Conservation (phyloP, 306 rosid species). For the Heteromeles arbutifolia region DNA sequence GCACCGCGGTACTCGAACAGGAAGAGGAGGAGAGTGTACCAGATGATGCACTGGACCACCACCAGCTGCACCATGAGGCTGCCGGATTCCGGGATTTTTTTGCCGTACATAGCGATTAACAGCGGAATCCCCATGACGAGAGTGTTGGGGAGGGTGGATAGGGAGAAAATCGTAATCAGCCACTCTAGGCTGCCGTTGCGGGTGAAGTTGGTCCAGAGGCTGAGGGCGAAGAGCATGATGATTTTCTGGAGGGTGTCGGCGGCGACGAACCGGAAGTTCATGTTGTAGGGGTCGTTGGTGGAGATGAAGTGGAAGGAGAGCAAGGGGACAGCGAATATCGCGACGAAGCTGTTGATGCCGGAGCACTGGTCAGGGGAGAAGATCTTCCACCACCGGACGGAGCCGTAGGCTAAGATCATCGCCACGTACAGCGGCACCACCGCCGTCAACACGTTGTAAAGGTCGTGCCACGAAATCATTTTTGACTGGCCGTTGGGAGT, state of each 20-base stretch:
- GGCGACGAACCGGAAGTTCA: constrained; percentile 94
- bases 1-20: constrained; percentile 95
- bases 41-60: constrained; percentile 88
- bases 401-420: constrained; percentile 91
- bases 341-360: constrained; percentile 94
- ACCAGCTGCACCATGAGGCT: constrained; percentile 85
- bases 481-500: background rate
- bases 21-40: constrained; percentile 88
- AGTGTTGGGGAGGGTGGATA: constrained; percentile 94
- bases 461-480: constrained; percentile 72
- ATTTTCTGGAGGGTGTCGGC: constrained; percentile 93
- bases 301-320: constrained; percentile 94
- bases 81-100: constrained; percentile 34
- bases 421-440: constrained; percentile 91
- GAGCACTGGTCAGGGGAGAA: constrained; percentile 99
- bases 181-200: constrained; percentile 83
- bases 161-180: constrained; percentile 93
- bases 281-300: constrained; percentile 60
- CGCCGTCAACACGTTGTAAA: constrained; percentile 82
- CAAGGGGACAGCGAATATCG: constrained; percentile 90
- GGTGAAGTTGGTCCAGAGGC: constrained; percentile 70
- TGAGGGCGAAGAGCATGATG: constrained; percentile 61
- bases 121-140: constrained; percentile 90
- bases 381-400: constrained; percentile 99
- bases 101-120: constrained; percentile 81